A percentile compares a stretch with the other conserved stretches of the same genome.
Evolutionary conservation across 495 filamentous ascomycete genomes (phyloP).

Genomic region (Wilcoxina mikolae): DNA sequence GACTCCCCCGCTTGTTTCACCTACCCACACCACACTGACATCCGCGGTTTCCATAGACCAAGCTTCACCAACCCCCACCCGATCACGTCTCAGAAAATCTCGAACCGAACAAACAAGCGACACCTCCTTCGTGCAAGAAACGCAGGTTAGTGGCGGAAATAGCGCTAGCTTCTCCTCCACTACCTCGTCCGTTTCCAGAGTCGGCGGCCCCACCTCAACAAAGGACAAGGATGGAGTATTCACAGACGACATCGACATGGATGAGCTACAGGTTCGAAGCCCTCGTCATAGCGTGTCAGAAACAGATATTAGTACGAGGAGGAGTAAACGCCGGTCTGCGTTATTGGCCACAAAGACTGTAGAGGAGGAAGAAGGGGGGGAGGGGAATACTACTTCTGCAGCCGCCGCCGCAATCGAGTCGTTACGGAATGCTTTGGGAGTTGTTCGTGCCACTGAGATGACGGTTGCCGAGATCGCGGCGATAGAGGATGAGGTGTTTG

Average conservation of each 20-base stretch:
- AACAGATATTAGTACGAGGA: not conserved
- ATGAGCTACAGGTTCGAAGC: conserved; percentile 2
- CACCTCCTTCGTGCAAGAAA: too few relatives aligned
- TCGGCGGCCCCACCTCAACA: not conserved
- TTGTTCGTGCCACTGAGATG: not conserved
- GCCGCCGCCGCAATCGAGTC: not conserved
- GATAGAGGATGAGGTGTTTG: not conserved
- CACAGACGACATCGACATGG: not conserved
- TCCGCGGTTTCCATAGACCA: too few relatives aligned
- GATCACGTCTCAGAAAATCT: too few relatives aligned
- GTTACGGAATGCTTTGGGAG: not conserved
- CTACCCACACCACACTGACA: too few relatives aligned
- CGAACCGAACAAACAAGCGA: too few relatives aligned
- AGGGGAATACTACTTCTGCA: not conserved
- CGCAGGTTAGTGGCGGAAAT: too few relatives aligned
- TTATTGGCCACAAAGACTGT: not conserved
- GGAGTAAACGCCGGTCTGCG: not conserved
- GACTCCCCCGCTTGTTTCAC: too few relatives aligned
- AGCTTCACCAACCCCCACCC: too few relatives aligned
- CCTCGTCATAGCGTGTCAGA: conserved; percentile 1
- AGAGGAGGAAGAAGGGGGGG: not conserved
- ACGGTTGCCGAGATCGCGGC: not conserved
- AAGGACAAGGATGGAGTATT: not conserved
- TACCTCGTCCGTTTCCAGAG: too few relatives aligned
- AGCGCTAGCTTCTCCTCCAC: too few relatives aligned